These are phyloP conservation scores for Auxenochlorella pyrenoidosa DNA, from an alignment of 139 green algal species.

Conservation along the genomic window DNA sequence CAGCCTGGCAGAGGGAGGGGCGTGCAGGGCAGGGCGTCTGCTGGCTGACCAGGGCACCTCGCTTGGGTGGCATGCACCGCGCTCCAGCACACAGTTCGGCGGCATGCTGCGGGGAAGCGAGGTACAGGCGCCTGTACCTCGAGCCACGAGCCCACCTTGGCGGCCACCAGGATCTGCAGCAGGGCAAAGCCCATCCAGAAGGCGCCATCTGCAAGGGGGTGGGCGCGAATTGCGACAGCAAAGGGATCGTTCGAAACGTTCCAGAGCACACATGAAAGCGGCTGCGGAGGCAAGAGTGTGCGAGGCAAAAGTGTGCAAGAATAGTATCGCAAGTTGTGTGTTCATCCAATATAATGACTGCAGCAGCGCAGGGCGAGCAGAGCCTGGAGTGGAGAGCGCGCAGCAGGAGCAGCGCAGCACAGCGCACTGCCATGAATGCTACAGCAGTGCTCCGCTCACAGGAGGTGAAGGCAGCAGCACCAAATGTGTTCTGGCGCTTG, in stretches of 20 bases:
- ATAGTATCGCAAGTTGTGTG: too few relatives aligned
- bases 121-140: too few relatives aligned
- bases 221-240: not conserved
- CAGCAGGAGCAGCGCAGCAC: not conserved
- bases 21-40: too few relatives aligned
- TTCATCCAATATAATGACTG: too few relatives aligned
- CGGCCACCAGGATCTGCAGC: constrained; percentile 30
- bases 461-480: constrained; percentile 66
- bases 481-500: constrained; percentile 75
- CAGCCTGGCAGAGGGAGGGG: not conserved
- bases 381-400: not conserved
- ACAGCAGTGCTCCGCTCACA: constrained; percentile 18
- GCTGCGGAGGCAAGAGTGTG: too few relatives aligned
- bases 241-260: not conserved
- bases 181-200: constrained; percentile 50
- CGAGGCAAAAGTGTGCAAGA: too few relatives aligned
- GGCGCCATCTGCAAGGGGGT: constrained; percentile 30
- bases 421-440: not conserved
- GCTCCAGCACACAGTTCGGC: too few relatives aligned
- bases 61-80: too few relatives aligned
- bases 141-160: not conserved
- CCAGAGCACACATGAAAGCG: not conserved
- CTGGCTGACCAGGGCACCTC: too few relatives aligned
- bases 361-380: too few relatives aligned
- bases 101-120: too few relatives aligned